Evolutionary conservation across 2,329 filamentous ascomycete species (phyloP).

Genomic region (Trichoderma semiorbis): DNA sequence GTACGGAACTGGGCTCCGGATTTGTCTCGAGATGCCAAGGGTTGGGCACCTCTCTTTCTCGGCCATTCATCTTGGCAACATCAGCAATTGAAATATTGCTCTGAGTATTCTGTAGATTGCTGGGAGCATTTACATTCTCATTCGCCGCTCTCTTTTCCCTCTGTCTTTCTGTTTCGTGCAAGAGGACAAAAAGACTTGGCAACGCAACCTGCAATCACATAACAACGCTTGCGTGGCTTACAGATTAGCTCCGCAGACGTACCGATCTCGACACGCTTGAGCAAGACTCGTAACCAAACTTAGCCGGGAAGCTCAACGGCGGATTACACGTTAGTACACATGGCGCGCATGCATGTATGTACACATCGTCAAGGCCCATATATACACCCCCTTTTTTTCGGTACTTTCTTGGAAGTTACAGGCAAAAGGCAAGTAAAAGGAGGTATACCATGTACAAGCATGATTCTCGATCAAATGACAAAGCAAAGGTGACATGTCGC

Average conservation of each 20-base stretch:
- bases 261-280: neutral
- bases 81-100: neutral
- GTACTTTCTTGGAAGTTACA: neutral
- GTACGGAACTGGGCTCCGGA: neutral
- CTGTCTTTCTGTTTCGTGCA: neutral
- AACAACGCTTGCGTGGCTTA: neutral
- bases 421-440: neutral
- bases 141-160: neutral
- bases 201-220: neutral
- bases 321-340: neutral
- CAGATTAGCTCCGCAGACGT: neutral
- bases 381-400: neutral
- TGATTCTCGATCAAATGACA: neutral
- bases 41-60: neutral
- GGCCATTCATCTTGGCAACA: neutral
- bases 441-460: neutral
- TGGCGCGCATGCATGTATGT: conserved; percentile 1
- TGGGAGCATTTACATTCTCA: neutral
- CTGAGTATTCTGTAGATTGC: neutral
- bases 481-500: neutral
- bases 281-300: neutral
- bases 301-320: neutral
- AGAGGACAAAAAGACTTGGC: neutral
- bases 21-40: neutral
- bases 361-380: neutral